These are phyloP conservation scores for Alternaria infectoria DNA, from an alignment of 2,329 filamentous ascomycete species.

Conservation along the genomic window DNA sequence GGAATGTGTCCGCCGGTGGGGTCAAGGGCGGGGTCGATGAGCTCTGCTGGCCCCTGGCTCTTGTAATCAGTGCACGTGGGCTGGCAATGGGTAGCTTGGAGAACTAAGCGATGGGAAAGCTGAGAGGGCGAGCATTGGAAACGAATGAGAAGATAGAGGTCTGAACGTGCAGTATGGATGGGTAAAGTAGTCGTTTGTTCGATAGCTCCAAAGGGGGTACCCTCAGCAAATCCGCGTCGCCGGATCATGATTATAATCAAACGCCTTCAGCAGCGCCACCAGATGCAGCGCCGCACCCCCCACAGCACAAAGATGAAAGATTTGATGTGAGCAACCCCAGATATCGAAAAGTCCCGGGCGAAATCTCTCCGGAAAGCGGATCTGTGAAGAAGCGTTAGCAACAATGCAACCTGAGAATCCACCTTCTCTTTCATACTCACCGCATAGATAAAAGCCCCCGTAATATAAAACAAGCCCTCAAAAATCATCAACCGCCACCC, in stretches of 20 bases:
- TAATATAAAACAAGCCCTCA: conserved; percentile 6
- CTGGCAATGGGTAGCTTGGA: neutral
- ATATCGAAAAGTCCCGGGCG: conserved; percentile 4
- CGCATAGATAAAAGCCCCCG: conserved; percentile 7
- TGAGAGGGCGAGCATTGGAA: no score
- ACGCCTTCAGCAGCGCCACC: conserved; percentile 1
- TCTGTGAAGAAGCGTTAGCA: no score
- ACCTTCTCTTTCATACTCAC: neutral
- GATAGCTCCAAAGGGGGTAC: neutral
- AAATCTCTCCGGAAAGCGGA: conserved; percentile 3
- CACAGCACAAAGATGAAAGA: conserved; percentile 9
- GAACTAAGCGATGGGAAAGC: neutral
- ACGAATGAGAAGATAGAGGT: neutral
- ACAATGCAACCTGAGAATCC: no score
- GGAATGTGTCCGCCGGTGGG: neutral
- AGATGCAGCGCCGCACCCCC: conserved; percentile 1
- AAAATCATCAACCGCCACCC: conserved; percentile 10
- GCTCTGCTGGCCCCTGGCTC: neutral
- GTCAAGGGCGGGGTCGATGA: neutral
- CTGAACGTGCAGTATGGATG: neutral
- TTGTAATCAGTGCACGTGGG: neutral
- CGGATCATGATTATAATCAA: conserved; percentile 9
- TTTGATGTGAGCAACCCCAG: conserved; percentile 9
- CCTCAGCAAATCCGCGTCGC: conserved; percentile 1
- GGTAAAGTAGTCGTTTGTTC: neutral